phyloP scores from a whole-genome alignment of 139 green algal genomes.

The Zygnema circumcarinatum region DNA sequence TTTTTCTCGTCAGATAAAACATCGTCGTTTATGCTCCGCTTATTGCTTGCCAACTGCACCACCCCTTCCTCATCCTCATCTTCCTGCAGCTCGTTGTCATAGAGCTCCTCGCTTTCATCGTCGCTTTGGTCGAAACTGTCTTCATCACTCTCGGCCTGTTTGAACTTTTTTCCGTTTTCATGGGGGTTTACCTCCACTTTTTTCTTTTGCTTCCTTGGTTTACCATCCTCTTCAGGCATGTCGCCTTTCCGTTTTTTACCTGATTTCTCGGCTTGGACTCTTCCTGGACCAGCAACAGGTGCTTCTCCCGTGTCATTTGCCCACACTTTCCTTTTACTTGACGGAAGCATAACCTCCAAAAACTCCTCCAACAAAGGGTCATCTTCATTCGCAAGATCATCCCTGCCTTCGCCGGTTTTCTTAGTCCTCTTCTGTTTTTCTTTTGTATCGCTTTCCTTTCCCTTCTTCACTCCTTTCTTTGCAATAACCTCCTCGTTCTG shows the following conservation, averaged over 20 bases:
- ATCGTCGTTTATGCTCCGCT: conserved; percentile 6
- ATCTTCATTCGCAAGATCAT: not conserved
- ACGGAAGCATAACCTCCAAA: conserved; percentile 86
- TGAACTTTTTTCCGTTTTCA: conserved; percentile 17
- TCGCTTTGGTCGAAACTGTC: conserved; percentile 27
- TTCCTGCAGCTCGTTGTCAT: conserved; percentile 40
- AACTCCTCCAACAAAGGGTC: conserved; percentile 92
- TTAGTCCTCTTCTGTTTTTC: not conserved
- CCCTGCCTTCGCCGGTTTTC: not conserved
- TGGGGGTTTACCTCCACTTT: not conserved
- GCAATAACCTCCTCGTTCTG: not conserved
- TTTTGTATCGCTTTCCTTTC: not conserved
- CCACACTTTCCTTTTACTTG: conserved; percentile 80
- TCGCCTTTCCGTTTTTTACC: conserved; percentile 28
- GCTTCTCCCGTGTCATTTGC: conserved; percentile 75
- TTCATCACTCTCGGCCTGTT: conserved; percentile 1
- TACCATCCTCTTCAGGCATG: conserved; percentile 24
- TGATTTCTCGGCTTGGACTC: conserved; percentile 13
- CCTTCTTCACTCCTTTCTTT: conserved; percentile 10
- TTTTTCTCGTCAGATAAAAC: conserved; percentile 31
- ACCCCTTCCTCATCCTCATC: conserved; percentile 46
- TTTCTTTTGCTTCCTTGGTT: not conserved
- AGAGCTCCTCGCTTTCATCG: conserved; percentile 50
- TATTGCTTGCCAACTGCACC: conserved; percentile 29
- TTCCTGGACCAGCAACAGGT: conserved; percentile 5